Conservation (phyloP, 495 filamentous ascomycete species). For the Penicillium goetzii region DNA sequence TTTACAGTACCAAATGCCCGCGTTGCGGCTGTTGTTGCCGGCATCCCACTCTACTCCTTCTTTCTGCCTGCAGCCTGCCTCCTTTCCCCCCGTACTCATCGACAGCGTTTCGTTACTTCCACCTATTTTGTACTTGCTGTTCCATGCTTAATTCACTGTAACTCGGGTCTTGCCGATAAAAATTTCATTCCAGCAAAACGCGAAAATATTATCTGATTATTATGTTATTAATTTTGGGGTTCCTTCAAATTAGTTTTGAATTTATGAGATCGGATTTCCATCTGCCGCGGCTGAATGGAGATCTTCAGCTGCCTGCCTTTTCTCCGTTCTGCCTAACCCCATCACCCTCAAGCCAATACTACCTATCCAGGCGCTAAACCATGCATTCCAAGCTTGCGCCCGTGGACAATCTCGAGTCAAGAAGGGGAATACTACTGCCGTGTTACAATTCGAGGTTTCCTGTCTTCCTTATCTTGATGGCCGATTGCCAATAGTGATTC, state of each 20-base stretch:
- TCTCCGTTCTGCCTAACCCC: background rate
- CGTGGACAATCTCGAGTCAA: background rate
- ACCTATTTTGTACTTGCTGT: too few relatives aligned
- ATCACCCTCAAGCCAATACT: background rate
- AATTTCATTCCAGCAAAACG: too few relatives aligned
- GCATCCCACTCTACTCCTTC: constrained; percentile 10
- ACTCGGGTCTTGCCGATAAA: too few relatives aligned
- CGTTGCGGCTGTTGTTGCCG: constrained; percentile 24
- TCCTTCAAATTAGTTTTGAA: background rate
- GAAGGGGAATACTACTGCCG: background rate
- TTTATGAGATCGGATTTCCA: constrained; percentile 9
- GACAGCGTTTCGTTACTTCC: too few relatives aligned
- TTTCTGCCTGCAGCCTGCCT: background rate
- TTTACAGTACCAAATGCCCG: constrained; percentile 11
- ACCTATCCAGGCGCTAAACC: constrained; percentile 2
- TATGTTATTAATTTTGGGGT: background rate
- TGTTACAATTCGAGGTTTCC: background rate
- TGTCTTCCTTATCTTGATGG: background rate
- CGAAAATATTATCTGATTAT: background rate
- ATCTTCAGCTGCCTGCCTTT: constrained; percentile 6
- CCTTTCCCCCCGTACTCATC: background rate
- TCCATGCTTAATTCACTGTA: too few relatives aligned
- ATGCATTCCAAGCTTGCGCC: background rate
- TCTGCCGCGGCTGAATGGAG: constrained; percentile 9
- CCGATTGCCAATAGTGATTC: background rate